Evolutionary conservation across 768 basidiomycete genomes (phyloP).

Genomic region (Mycena amicta): DNA sequence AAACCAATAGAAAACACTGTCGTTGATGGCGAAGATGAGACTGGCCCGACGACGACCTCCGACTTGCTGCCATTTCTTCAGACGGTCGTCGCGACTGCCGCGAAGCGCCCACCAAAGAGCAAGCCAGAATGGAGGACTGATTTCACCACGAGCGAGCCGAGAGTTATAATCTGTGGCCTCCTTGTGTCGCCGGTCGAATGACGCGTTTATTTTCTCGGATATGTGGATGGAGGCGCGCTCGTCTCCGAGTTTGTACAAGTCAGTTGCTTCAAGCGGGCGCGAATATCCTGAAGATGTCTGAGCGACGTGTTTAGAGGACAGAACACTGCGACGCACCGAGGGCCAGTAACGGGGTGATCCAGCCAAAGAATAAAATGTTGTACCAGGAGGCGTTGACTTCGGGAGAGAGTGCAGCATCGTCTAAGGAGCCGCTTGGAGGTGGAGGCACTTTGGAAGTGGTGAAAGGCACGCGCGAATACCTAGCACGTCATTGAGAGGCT

Average conservation of each 20-base stretch:
- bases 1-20: conserved; percentile 76
- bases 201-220: conserved; percentile 61
- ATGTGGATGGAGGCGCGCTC: conserved; percentile 59
- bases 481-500: conserved; percentile 9
- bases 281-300: conserved; percentile 49
- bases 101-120: conserved; percentile 62
- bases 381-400: conserved; percentile 66
- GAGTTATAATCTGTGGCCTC: conserved; percentile 72
- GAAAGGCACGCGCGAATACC: conserved; percentile 41
- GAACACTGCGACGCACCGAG: conserved; percentile 38
- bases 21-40: conserved; percentile 70
- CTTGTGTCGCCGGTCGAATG: conserved; percentile 60
- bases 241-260: conserved; percentile 79
- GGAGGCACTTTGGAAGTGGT: conserved; percentile 41
- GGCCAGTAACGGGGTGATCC: conserved; percentile 72
- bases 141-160: conserved; percentile 64
- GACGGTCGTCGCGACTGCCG: conserved; percentile 53
- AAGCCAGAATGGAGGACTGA: conserved; percentile 55
- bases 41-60: conserved; percentile 67
- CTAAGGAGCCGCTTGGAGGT: conserved; percentile 53
- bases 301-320: neutral
- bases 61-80: conserved; percentile 64
- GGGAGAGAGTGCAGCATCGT: conserved; percentile 64
- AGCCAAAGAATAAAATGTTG: conserved; percentile 65
- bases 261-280: conserved; percentile 77